Evolutionary conservation across 805 yeast species (phyloP).

Genomic region (Yarrowia keelungensis): DNA sequence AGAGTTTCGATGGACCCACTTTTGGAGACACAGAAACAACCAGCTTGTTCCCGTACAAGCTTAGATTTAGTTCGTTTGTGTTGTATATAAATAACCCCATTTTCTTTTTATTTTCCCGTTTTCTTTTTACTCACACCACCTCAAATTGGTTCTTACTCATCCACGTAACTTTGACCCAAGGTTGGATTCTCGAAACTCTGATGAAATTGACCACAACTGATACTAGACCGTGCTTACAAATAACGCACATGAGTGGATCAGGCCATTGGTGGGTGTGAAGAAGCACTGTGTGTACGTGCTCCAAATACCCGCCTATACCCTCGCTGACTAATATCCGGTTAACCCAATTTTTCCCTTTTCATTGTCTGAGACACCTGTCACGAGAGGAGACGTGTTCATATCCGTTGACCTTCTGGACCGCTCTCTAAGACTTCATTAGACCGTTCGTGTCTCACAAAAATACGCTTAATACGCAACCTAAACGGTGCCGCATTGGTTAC

Average conservation of each 20-base stretch:
- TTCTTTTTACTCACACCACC: slow-evolving; percentile 3
- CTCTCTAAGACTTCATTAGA: background rate
- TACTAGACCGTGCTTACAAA: slow-evolving; percentile 25
- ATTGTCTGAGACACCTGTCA: background rate
- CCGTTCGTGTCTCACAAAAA: slow-evolving; percentile 16
- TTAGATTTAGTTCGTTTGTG: too few relatives aligned
- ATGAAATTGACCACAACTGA: background rate
- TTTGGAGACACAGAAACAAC: too few relatives aligned
- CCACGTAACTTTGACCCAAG: background rate
- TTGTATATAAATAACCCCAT: too few relatives aligned
- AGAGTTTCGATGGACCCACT: too few relatives aligned
- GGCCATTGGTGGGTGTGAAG: too few relatives aligned
- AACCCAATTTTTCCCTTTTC: too few relatives aligned
- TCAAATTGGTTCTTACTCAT: background rate
- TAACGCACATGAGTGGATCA: background rate
- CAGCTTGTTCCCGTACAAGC: too few relatives aligned
- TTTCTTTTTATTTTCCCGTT: too few relatives aligned
- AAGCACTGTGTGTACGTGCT: too few relatives aligned
- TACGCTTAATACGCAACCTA: slow-evolving; percentile 26
- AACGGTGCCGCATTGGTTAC: background rate
- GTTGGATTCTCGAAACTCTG: slow-evolving; percentile 15
- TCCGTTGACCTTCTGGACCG: too few relatives aligned
- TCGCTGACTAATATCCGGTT: too few relatives aligned
- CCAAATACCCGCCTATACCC: too few relatives aligned
- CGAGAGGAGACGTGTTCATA: background rate